These are phyloP conservation scores for Rachicladosporium sp. DNA, from an alignment of 2,329 filamentous ascomycete species.

Conservation along the genomic window DNA sequence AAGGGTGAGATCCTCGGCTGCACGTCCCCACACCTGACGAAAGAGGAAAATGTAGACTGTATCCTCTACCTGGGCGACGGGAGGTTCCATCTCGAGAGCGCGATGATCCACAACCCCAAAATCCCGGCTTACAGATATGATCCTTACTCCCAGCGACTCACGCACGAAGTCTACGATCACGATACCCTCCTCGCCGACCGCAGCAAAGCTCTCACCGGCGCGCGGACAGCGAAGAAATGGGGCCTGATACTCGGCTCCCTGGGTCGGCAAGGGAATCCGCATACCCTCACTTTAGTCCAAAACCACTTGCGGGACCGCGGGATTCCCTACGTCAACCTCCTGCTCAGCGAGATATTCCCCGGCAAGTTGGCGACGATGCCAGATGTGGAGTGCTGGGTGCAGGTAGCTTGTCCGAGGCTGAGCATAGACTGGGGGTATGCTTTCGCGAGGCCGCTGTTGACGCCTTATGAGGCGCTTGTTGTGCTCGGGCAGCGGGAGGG, in stretches of 20 bases:
- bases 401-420: conserved; percentile 89
- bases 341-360: conserved; percentile 92
- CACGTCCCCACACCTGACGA: conserved; percentile 65
- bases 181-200: conserved; percentile 78
- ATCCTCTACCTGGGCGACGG: conserved; percentile 87
- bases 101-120: conserved; percentile 95
- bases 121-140: conserved; percentile 93
- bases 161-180: conserved; percentile 83
- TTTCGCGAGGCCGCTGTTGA: conserved; percentile 76
- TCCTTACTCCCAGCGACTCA: conserved; percentile 84
- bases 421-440: conserved; percentile 99
- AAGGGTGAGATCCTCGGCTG: conserved; percentile 97
- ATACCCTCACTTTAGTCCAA: conserved; percentile 83
- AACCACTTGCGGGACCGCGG: conserved; percentile 56
- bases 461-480: conserved; percentile 88
- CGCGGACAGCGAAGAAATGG: conserved; percentile 74
- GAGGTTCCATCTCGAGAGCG: conserved; percentile 89
- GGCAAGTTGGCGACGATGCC: conserved; percentile 85
- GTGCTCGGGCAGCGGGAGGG: conserved; percentile 69
- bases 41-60: conserved; percentile 49
- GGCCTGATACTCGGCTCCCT: conserved; percentile 87
- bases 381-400: conserved; percentile 95
- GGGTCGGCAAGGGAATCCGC: conserved; percentile 87
- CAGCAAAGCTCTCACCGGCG: conserved; percentile 60
- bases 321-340: conserved; percentile 70